These are phyloP conservation scores for Apiosordaria backusii DNA, from an alignment of 495 filamentous ascomycete genomes.

Conservation along the genomic window DNA sequence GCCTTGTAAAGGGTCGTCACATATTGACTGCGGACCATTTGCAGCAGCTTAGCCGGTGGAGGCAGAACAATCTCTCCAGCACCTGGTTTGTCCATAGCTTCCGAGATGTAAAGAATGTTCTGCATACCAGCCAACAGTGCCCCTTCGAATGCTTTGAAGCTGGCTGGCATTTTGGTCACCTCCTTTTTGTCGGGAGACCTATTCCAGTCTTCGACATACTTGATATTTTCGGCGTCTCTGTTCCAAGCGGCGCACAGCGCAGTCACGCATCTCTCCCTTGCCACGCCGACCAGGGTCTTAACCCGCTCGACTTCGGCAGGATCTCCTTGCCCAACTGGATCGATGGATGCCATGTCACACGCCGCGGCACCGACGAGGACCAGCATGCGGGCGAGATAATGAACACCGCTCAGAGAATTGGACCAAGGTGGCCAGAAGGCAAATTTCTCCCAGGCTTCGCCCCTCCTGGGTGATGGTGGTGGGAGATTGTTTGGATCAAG, in stretches of 20 bases:
- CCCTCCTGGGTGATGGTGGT: slow-evolving; percentile 68
- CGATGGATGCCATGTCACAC: slow-evolving; percentile 75
- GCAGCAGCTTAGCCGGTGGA: slow-evolving; percentile 76
- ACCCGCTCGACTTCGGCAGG: slow-evolving; percentile 60
- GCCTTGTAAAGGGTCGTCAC: slow-evolving; percentile 89
- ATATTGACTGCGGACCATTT: slow-evolving; percentile 82
- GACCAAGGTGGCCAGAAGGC: slow-evolving; percentile 95
- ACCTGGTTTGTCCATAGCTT: slow-evolving; percentile 66
- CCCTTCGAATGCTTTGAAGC: slow-evolving; percentile 76
- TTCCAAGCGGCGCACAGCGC: slow-evolving; percentile 84
- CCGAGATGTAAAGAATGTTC: slow-evolving; percentile 87
- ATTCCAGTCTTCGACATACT: slow-evolving; percentile 88
- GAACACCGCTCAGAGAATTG: slow-evolving; percentile 81
- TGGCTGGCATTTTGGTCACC: slow-evolving; percentile 82
- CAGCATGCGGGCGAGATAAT: slow-evolving; percentile 80
- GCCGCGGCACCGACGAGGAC: slow-evolving; percentile 77
- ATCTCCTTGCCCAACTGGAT: slow-evolving; percentile 57
- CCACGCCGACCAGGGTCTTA: slow-evolving; percentile 65
- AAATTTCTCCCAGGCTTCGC: slow-evolving; percentile 87
- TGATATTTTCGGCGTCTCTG: slow-evolving; percentile 82
- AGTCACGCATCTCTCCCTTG: slow-evolving; percentile 76
- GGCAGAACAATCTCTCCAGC: slow-evolving; percentile 72
- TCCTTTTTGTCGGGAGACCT: slow-evolving; percentile 71
- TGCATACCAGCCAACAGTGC: slow-evolving; percentile 78
- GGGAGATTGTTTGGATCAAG: slow-evolving; percentile 73